Percentiles rank a stretch among this genome's conserved stretches.
Evolutionary conservation across 2,329 filamentous ascomycete genomes (phyloP).

Genomic region (Nannizziopsis barbatae): DNA sequence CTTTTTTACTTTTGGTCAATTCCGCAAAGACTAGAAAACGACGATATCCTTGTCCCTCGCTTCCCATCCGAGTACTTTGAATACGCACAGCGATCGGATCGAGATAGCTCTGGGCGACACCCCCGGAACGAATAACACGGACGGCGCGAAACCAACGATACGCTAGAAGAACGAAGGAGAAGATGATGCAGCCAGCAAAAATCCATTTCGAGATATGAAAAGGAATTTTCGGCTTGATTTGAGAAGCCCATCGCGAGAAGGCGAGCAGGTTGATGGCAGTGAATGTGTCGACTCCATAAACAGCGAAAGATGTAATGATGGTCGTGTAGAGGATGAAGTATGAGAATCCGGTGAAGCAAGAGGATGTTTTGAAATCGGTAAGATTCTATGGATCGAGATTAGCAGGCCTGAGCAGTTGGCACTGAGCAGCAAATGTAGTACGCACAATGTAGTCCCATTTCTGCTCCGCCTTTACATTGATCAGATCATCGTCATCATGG

Average conservation of each 20-base stretch:
- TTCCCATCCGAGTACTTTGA: constrained; percentile 66
- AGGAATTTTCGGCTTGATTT: constrained; percentile 66
- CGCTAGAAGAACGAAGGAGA: constrained; percentile 70
- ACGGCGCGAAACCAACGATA: constrained; percentile 72
- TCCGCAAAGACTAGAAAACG: constrained; percentile 88
- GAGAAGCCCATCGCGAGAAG: constrained; percentile 79
- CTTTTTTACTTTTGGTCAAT: constrained; percentile 82
- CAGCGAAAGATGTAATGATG: constrained; percentile 64
- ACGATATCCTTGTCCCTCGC: constrained; percentile 63
- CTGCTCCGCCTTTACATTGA: constrained; percentile 65
- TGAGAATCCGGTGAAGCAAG: constrained; percentile 64
- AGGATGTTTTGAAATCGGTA: constrained; percentile 71
- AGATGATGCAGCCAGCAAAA: constrained; percentile 81
- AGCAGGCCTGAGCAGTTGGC: background rate
- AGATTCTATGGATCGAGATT: constrained; percentile 36
- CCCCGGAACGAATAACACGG: constrained; percentile 70
- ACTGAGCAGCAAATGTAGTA: constrained; percentile 12
- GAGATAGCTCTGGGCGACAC: constrained; percentile 83
- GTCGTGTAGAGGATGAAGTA: constrained; percentile 79
- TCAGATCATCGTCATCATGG: constrained; percentile 42
- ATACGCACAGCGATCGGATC: constrained; percentile 76
- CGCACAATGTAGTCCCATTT: constrained; percentile 89
- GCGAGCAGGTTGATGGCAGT: constrained; percentile 82
- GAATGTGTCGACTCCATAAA: constrained; percentile 84
- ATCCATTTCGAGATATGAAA: constrained; percentile 84